Conservation (phyloP, 768 basidiomycete species). For the Tephrocybe sp. region DNA sequence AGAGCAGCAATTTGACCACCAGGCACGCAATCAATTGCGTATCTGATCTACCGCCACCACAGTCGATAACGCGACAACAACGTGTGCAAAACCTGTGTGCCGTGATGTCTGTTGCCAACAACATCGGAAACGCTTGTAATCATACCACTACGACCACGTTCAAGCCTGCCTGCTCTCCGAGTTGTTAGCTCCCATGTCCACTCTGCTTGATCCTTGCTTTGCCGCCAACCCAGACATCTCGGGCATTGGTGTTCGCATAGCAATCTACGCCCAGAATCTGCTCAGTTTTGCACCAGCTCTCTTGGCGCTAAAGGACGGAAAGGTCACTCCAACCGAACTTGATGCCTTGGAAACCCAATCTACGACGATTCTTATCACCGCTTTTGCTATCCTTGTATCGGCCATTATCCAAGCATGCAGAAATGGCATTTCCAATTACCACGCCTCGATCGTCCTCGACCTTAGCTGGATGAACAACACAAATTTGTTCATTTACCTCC, state of each 20-base stretch:
- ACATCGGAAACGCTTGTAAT: no score
- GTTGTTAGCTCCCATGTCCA: no score
- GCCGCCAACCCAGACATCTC: constrained; percentile 10
- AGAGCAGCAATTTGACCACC: no score
- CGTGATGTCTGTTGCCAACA: no score
- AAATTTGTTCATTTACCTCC: constrained; percentile 8
- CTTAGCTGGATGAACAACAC: constrained; percentile 28
- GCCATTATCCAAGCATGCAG: constrained; percentile 19
- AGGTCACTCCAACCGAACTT: constrained; percentile 19
- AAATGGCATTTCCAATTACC: constrained; percentile 16
- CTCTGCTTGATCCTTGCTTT: no score
- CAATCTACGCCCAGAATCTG: constrained; percentile 25
- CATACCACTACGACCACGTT: no score
- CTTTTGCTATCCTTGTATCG: constrained; percentile 24
- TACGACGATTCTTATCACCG: constrained; percentile 22
- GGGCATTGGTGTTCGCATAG: constrained; percentile 19
- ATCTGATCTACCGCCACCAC: no score
- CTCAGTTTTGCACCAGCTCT: constrained; percentile 11
- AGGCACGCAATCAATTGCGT: no score
- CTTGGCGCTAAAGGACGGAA: constrained; percentile 18
- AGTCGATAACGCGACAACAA: no score
- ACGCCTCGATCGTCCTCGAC: constrained; percentile 23
- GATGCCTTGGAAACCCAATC: constrained; percentile 10
- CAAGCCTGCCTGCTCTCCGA: no score
- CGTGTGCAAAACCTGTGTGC: no score